Conservation (phyloP, 352 stramenopile species). For the Thraustotheca clavata region DNA sequence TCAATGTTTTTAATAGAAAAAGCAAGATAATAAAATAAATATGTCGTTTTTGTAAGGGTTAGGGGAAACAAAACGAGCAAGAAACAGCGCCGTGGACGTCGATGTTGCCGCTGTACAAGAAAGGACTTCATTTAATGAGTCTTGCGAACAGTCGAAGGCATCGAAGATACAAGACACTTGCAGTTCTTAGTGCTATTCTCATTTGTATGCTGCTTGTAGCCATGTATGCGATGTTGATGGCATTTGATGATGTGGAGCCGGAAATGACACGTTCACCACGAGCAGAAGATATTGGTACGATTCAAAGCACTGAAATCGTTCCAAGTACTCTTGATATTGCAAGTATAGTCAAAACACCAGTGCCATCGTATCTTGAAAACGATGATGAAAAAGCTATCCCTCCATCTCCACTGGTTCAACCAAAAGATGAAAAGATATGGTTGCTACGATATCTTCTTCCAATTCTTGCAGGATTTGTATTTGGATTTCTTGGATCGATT, state of each 20-base stretch:
- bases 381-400: neutral
- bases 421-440: neutral
- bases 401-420: neutral
- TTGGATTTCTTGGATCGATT: constrained; percentile 80
- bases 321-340: neutral
- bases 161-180: neutral
- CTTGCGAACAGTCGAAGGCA: constrained; percentile 11
- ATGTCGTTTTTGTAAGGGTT: too few relatives aligned
- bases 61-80: too few relatives aligned
- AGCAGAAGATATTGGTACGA: neutral
- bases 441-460: constrained; percentile 58
- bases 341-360: neutral
- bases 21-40: too few relatives aligned
- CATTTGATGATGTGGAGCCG: neutral
- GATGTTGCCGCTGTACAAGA: constrained; percentile 21
- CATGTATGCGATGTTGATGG: constrained; percentile 11
- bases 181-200: constrained; percentile 5
- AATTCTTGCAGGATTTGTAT: constrained; percentile 68
- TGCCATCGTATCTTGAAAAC: neutral
- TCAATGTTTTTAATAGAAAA: too few relatives aligned
- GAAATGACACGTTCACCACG: too few relatives aligned
- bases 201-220: constrained; percentile 12
- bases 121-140: constrained; percentile 9
- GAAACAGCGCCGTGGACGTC: too few relatives aligned
- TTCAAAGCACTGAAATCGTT: neutral